Evolutionary conservation across 2,329 filamentous ascomycete genomes (phyloP).

Genomic region (Colletotrichum endophyticum): DNA sequence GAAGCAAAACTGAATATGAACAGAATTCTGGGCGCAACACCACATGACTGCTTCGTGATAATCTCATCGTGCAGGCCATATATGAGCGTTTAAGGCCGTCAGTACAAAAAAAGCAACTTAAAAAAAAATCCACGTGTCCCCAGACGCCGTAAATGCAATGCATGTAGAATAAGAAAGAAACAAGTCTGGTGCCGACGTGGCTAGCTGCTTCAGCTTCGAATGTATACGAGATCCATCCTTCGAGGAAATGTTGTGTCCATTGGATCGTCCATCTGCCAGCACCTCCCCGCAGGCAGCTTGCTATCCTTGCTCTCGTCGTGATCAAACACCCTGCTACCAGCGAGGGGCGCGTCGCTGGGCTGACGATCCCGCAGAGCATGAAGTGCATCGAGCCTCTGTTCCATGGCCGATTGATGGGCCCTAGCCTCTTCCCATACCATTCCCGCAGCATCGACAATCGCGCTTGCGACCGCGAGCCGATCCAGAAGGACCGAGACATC

Average conservation of each 20-base stretch:
- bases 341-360: constrained; percentile 27
- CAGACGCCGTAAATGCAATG: constrained; percentile 13
- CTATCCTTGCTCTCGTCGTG: constrained; percentile 31
- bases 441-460: constrained; percentile 60
- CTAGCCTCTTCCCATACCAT: constrained; percentile 65
- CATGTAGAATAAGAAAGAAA: neutral
- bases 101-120: neutral
- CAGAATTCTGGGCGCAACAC: neutral
- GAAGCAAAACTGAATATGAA: neutral
- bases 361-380: constrained; percentile 36
- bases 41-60: neutral
- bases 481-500: constrained; percentile 58
- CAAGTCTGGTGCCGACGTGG: neutral
- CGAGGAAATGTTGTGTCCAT: constrained; percentile 39
- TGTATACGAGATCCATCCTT: constrained; percentile 42
- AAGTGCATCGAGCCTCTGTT: constrained; percentile 38
- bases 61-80: neutral
- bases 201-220: neutral
- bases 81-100: neutral
- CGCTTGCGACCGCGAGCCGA: constrained; percentile 56
- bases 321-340: constrained; percentile 35
- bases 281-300: constrained; percentile 22
- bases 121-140: neutral
- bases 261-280: constrained; percentile 40
- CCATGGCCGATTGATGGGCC: constrained; percentile 53